Base-by-base conservation (phyloP, 306 rosid genomes). In the Quercus wislizeni region DNA sequence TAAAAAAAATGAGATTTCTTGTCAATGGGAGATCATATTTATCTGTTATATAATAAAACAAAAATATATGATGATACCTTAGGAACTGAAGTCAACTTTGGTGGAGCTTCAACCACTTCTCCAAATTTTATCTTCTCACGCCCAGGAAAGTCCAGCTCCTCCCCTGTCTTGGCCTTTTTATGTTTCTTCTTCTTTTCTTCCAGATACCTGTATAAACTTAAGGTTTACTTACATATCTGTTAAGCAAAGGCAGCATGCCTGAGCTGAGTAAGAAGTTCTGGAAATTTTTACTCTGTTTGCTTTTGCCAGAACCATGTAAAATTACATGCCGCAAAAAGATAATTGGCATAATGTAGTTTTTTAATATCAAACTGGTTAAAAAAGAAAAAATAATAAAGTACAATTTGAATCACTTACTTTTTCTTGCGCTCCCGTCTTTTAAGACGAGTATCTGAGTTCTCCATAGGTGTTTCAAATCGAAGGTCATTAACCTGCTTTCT, bases 41-140 rank as follows among this genome's bases (percentile, higher is more conserved):
- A 74, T 61, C 35, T 25, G 71, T 68, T 49, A 78, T 51, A 49
- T 76, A 71, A 69, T 73, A 65, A 35, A 33, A 72, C 55, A 78
- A 62, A 69, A 65, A 23, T 38, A 38, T 38, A 80, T 33, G 28
- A 75, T 41, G 74, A 78, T 88, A 92, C 99, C 97, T 85, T 95
- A 4, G 96, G 92, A 82, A 71, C 80, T 28, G 75, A 70, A 61
- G 83, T 76, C 71, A 95, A 80, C 88, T 95, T 95, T 17, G 93
- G 96, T 58, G 99, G 99, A 68, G 96, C 99, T 86, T 87, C 85
- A 74, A 92, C 99, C 51, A 92, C 89, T 75, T 95, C 99, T 71
- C 99, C 99, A 82, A 92, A 95, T 84, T 84, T 81, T 58, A 95
- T 84, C 74, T 91, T 77, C 79, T 95, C 99, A 0, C 61, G 92